Evolutionary conservation across 1,284 basidiomycete genomes (phyloP), one percentile per base, ranked within the genome.

Genomic region (Moesziomyces aphidis): DNA sequence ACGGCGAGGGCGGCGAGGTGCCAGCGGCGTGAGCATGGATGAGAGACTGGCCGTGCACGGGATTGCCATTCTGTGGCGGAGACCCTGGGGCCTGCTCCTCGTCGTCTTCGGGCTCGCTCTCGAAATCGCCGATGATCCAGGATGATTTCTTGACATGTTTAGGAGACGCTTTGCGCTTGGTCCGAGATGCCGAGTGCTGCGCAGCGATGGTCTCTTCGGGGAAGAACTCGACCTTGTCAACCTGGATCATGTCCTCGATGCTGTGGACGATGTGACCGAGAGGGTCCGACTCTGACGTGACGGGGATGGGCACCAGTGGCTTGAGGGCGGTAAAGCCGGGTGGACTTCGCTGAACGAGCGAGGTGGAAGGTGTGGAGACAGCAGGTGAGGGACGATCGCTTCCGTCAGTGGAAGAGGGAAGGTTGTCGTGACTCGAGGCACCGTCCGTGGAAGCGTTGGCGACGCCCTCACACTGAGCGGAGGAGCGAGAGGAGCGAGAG

Each of bases 61-160:
- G 19, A 15, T 7, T 19, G 4, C 17, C 39, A 19, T 19, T 17
- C 17, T 42, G 15, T 17, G 15, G 39, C 17, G 39, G 4, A 19
- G 39, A 19, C 39, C 17, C 39, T 19, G 39, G 39, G 8, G 39
- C 39, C 17, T 54, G 51, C 4, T 73, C 64, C 5, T 67, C 70
- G 22, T 73, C 64, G 43, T 43, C 59, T 36, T 73, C 70, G 2
- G 70, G 61, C 50, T 68, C 70, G 49, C 65, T 68, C 44, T 73
- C 66, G 50, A 73, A 68, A 47, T 76, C 68, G 21, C 66, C 65
- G 24, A 72, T 66, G 58, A 72, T 70, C 69, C 71, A 73, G 9
- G 73, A 76, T 3, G 62, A 62, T 42, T 69, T 76, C 23, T 64
- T 68, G 53, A 22, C 28, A 6, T 49, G 55, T 47, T 69, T 69